These are phyloP conservation scores for Vinca minor DNA, from an alignment of 257 asterid genomes.

Conservation along the genomic window DNA sequence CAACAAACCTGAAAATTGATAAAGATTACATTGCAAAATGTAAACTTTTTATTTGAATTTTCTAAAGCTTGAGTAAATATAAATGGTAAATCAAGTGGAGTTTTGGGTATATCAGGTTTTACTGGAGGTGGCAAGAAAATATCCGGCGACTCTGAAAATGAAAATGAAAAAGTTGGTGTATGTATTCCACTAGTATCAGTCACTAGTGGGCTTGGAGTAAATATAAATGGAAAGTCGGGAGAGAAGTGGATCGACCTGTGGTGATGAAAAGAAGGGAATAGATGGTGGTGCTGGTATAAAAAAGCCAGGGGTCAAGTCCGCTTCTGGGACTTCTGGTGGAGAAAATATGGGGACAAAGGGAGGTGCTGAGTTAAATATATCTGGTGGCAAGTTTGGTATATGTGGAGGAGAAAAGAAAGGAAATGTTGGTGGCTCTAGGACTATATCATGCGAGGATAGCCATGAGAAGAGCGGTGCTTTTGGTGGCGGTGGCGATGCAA, in stretches of 20 bases:
- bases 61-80: neutral
- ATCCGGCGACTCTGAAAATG: conserved; percentile 16
- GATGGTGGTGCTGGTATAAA: neutral
- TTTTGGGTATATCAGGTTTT: conserved; percentile 1
- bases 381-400: conserved; percentile 27
- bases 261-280: conserved; percentile 12
- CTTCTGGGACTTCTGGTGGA: conserved; percentile 11
- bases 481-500: conserved; percentile 25
- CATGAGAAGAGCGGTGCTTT: conserved; percentile 22
- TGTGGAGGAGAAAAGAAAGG: conserved; percentile 25
- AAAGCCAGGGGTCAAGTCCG: neutral
- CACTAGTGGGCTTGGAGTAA: conserved; percentile 16
- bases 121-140: conserved; percentile 21
- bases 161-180: too few relatives aligned
- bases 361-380: conserved; percentile 20
- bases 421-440: conserved; percentile 11
- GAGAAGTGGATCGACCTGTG: conserved; percentile 1
- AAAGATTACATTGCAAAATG: neutral
- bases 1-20: neutral
- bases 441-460: conserved; percentile 22
- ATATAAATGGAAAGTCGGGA: conserved; percentile 12
- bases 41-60: neutral
- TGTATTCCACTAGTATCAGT: conserved; percentile 1
- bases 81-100: conserved; percentile 14
- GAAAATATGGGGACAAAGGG: conserved; percentile 22